Conservation (phyloP, 352 stramenopile species). For the Detonula confervacea region DNA sequence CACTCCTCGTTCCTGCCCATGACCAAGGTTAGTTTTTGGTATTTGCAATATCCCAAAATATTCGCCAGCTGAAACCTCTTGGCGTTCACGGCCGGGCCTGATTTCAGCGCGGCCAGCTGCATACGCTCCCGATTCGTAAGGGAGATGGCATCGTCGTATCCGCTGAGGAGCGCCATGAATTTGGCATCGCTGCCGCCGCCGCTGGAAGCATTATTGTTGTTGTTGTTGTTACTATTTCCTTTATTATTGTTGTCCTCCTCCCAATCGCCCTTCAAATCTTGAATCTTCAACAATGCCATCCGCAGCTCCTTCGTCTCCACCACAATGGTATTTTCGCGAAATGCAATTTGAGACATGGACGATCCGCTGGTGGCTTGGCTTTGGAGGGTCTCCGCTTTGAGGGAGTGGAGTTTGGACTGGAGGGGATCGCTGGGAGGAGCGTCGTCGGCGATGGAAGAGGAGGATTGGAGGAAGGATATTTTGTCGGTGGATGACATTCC, state of each 20-base stretch:
- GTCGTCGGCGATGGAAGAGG: background rate
- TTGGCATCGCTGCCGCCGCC: slow-evolving; percentile 55
- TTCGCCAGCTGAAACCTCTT: slow-evolving; percentile 65
- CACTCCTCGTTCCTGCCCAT: slow-evolving; percentile 60
- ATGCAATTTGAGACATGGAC: slow-evolving; percentile 34
- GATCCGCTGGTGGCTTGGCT: slow-evolving; percentile 13
- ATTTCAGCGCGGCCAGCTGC: slow-evolving; percentile 45
- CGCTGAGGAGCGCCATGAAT: slow-evolving; percentile 69
- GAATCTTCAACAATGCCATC: slow-evolving; percentile 56
- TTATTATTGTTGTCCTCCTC: slow-evolving; percentile 20
- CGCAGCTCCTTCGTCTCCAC: slow-evolving; percentile 60
- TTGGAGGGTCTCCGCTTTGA: slow-evolving; percentile 24
- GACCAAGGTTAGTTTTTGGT: slow-evolving; percentile 63
- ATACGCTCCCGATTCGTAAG: slow-evolving; percentile 44
- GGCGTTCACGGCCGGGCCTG: slow-evolving; percentile 70
- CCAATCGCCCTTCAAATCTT: slow-evolving; percentile 47
- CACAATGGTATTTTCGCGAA: slow-evolving; percentile 50
- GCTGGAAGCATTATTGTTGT: slow-evolving; percentile 6
- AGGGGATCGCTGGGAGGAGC: slow-evolving; percentile 13
- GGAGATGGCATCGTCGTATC: slow-evolving; percentile 74
- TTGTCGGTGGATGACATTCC: slow-evolving; percentile 28
- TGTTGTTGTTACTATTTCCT: slow-evolving; percentile 30
- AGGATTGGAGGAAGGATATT: slow-evolving; percentile 29
- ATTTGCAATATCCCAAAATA: slow-evolving; percentile 70
- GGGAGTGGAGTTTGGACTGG: slow-evolving; percentile 27